Evolutionary conservation across 140 eudicot genomes (phyloP), one percentile per base, ranked within the genome.

Genomic region (Bidens hawaiensis): DNA sequence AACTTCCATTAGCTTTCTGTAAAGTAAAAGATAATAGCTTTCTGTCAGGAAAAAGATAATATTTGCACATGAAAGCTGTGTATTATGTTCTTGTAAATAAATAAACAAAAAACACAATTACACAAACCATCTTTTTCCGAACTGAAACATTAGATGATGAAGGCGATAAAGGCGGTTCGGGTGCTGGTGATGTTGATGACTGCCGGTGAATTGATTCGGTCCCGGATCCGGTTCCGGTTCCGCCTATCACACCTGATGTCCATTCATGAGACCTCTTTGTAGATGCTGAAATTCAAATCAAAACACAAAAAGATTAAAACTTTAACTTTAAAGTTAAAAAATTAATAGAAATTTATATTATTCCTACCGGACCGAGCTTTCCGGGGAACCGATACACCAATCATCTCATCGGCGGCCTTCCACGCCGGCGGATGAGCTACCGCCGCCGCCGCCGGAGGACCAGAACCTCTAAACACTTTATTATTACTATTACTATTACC

Each of bases 361-460:
- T 31, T 33, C 23, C 48, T 22, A 94, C 99, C 96, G 28, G 99
- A 81, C 6, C 99, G 96, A 53, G 99, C 99, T 73, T 94, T 94
- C 49, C 97, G 75, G 0, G 99, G 99, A 0, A 94, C 94, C 1
- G 97, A 71, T 25, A 85, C 88, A 16, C 97, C 89, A 51, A 94
- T 88, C 90, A 88, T 83, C 59, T 94, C 95, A 28, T 93, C 99
- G 12, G 95, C 83, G 13, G 88, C 65, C 67, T 83, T 91, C 98
- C 88, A 87, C 7, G 85, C 85, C 11, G 96, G 85, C 45, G 73
- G 73, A n/a, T n/a, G n/a, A n/a, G n/a, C n/a, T n/a, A n/a, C n/a
- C n/a, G n/a, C n/a, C 30, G 81, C 48, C 24, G 81, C 43, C 61
- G 82, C 76, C 6, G 74, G 42, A 1, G 27, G 73, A 13, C 80